Percentiles rank a stretch among this genome's conserved stretches.
These are phyloP conservation scores for Sarocladium brachiariae DNA, from an alignment of 2,329 filamentous ascomycete genomes.

Conservation along the genomic window DNA sequence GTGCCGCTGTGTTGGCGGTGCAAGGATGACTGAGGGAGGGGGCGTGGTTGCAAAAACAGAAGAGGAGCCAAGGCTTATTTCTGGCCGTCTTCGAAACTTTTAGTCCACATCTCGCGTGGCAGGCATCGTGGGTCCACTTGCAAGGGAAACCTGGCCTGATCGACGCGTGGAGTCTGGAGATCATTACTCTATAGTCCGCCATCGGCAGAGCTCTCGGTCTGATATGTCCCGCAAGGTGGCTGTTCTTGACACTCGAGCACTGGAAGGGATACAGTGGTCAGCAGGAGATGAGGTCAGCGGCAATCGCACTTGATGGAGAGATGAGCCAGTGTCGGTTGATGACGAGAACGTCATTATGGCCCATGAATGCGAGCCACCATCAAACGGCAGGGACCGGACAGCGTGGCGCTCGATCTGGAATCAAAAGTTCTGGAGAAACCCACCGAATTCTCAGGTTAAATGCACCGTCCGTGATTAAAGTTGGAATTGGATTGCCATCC, in stretches of 20 bases:
- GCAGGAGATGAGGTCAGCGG: slow-evolving; percentile 2
- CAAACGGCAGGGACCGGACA: too few species aligned
- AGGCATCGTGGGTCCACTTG: slow-evolving; percentile 5
- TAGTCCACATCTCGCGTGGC: slow-evolving; percentile 9
- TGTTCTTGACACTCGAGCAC: background rate
- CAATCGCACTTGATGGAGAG: too few species aligned
- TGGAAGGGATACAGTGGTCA: background rate
- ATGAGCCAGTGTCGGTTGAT: too few species aligned
- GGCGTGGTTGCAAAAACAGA: background rate
- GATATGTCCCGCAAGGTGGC: background rate
- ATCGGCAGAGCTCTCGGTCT: slow-evolving; percentile 7
- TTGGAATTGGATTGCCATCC: background rate
- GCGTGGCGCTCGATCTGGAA: background rate
- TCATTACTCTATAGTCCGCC: background rate
- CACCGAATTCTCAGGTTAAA: too few species aligned
- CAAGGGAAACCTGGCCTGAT: slow-evolving; percentile 7
- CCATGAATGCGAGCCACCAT: too few species aligned
- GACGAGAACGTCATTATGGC: background rate
- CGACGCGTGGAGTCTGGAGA: slow-evolving; percentile 9
- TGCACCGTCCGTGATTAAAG: background rate
- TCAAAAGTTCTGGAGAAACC: background rate
- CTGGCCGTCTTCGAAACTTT: slow-evolving; percentile 6
- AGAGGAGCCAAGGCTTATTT: slow-evolving; percentile 3
- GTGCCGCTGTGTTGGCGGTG: background rate
- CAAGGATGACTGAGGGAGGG: slow-evolving; percentile 2